Conservation (phyloP, 257 asterid genomes). For the Fraxinus anomala region DNA sequence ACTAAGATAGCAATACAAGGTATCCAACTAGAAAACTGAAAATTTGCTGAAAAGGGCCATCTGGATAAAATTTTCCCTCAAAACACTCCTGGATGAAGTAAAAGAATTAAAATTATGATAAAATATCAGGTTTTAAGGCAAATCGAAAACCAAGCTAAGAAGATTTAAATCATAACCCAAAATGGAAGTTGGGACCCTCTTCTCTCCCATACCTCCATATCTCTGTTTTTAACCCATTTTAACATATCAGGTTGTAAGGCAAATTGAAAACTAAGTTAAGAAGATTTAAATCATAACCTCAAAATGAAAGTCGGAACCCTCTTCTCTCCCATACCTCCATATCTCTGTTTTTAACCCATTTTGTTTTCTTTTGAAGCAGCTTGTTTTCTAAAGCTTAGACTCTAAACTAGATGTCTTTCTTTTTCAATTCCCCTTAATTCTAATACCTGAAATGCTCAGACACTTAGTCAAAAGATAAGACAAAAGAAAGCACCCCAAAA, state of each 20-base stretch:
- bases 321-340: neutral
- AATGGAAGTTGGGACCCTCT: neutral
- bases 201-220: neutral
- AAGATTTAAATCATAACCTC: too few relatives aligned
- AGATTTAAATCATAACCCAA: too few relatives aligned
- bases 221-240: neutral
- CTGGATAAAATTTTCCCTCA: neutral
- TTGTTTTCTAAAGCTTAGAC: neutral
- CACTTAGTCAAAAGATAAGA: neutral
- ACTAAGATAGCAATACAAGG: constrained; percentile 6
- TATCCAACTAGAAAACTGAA: constrained; percentile 1
- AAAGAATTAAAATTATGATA: neutral
- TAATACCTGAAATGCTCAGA: neutral
- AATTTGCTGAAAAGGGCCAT: neutral
- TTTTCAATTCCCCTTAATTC: neutral
- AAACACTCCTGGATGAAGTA: neutral
- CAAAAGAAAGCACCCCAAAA: neutral
- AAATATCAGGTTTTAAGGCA: neutral
- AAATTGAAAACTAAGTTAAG: neutral
- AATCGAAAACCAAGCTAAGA: neutral
- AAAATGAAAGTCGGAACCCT: neutral
- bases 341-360: neutral
- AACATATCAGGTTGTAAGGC: neutral
- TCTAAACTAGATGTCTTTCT: neutral
- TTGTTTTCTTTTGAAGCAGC: neutral